phyloP scores from a whole-genome alignment of 2,329 filamentous ascomycete species.

The Nothomitra cinnamomea region DNA sequence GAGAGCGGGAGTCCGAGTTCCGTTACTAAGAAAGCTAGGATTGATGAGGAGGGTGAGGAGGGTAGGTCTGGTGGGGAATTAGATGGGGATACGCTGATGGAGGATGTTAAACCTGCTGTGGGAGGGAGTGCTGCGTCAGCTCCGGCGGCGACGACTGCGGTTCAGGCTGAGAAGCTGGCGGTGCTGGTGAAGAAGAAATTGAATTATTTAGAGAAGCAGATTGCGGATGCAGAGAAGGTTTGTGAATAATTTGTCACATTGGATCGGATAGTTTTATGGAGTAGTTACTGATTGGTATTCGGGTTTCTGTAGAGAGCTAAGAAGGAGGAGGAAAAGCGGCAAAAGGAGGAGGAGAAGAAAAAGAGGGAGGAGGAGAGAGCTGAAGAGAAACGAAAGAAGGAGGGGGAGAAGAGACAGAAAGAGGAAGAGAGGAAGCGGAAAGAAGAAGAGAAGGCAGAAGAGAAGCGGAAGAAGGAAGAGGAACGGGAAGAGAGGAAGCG shows the following conservation, averaged over 20 bases:
- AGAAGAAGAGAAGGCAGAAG: conserved; percentile 26
- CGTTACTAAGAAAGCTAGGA: not conserved
- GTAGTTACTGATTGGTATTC: not conserved
- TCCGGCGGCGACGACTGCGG: not conserved
- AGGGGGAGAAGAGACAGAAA: conserved; percentile 26
- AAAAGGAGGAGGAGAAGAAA: conserved; percentile 8
- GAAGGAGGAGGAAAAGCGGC: conserved; percentile 7
- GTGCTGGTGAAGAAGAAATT: not conserved
- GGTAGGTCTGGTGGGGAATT: not conserved
- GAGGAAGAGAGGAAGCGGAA: conserved; percentile 30
- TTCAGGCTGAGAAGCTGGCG: not conserved
- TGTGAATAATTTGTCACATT: not conserved
- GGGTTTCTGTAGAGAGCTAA: conserved; percentile 8
- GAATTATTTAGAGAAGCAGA: conserved; percentile 3
- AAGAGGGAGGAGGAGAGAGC: conserved; percentile 23
- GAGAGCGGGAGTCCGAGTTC: too few species aligned
- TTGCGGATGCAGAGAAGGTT: not conserved
- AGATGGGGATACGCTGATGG: not conserved
- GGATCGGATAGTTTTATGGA: not conserved
- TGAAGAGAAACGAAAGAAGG: conserved; percentile 16
- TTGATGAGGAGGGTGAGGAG: not conserved
- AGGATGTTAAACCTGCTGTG: not conserved
- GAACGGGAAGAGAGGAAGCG: conserved; percentile 28
- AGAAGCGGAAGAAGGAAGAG: conserved; percentile 25
- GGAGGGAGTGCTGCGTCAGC: not conserved